Evolutionary conservation across 2,329 filamentous ascomycete species (phyloP), one percentile per base, ranked within the genome.

Genomic region (Monosporascus sp.): DNA sequence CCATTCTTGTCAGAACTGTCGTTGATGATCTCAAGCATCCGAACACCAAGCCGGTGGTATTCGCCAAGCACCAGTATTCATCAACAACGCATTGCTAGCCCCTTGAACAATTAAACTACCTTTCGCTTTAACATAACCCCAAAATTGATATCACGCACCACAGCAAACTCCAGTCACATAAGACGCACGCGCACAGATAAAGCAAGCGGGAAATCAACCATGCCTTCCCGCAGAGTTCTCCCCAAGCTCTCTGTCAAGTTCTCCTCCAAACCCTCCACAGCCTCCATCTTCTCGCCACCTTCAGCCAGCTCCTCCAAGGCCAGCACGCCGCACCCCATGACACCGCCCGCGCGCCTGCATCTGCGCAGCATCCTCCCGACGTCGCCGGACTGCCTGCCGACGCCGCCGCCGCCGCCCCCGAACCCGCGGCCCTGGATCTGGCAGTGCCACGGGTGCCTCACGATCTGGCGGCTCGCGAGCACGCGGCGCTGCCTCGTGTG

Each of bases 401-500:
- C 63, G 22, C 63, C 64, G 43, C 62, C 57, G 3, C 62, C 50
- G n/a, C 68, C 56, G 2, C 60, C 62, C 2, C 59, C 60, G 1
- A 46, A 48, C 7, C 59, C 56, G 20, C 62, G 45, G 20, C 58
- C 69, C 9, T 73, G 68, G 69, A 49, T 70, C 11, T 72, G 70
- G 70, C 64, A 66, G 16, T 73, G 71, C 52, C 69, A 71, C 50
- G 53, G 57, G 5, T 73, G 71, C 51, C 46, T 52, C 3, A 62
- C 52, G 0, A 49, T 63, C 8, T 72, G 71, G 55, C 57, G 56
- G 0, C 61, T 73, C 7, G 64, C 64, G 5, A 67, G 66, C 43
- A 72, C 71, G 2, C 62, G 69, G 1, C 63, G 70, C 4, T 73
- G 71, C 52, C 63, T 73, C 1, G 55, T 59, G 22, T 68, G 65